Percentiles rank a stretch among this genome's conserved stretches.
Evolutionary conservation across 2,329 filamentous ascomycete genomes (phyloP).

Genomic region (Hypomyces perniciosus): DNA sequence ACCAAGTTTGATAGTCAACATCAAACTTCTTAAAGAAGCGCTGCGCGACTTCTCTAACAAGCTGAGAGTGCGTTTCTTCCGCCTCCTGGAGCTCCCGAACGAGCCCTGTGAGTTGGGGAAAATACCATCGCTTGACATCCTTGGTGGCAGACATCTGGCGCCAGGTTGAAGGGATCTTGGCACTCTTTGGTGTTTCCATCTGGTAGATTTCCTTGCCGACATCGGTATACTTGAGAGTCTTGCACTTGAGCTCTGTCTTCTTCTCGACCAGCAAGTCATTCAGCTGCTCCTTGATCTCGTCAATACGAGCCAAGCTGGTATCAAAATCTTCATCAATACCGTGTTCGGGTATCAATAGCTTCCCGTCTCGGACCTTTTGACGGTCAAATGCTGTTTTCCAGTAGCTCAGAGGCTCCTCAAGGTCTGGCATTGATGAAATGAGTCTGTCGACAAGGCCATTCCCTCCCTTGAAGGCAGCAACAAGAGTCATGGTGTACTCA

Average conservation of each 20-base stretch:
- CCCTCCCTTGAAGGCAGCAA: slow-evolving; percentile 67
- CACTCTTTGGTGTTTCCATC: slow-evolving; percentile 76
- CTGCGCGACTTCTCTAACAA: slow-evolving; percentile 76
- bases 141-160: slow-evolving; percentile 94
- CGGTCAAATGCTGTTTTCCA: slow-evolving; percentile 94
- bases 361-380: slow-evolving; percentile 67
- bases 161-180: slow-evolving; percentile 85
- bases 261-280: slow-evolving; percentile 64
- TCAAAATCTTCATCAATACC: slow-evolving; percentile 94
- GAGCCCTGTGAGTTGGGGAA: slow-evolving; percentile 70
- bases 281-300: slow-evolving; percentile 68
- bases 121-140: slow-evolving; percentile 90
- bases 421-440: slow-evolving; percentile 77
- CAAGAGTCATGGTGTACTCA: slow-evolving; percentile 81
- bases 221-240: slow-evolving; percentile 68
- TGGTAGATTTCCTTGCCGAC: slow-evolving; percentile 97
- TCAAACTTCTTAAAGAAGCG: slow-evolving; percentile 88
- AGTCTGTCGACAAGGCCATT: slow-evolving; percentile 81
- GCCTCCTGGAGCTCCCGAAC: slow-evolving; percentile 88
- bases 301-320: slow-evolving; percentile 68
- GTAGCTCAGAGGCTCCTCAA: slow-evolving; percentile 65
- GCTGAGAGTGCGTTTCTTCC: slow-evolving; percentile 87
- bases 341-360: slow-evolving; percentile 74
- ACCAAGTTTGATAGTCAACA: slow-evolving; percentile 76
- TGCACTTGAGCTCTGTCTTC: slow-evolving; percentile 68